These are phyloP conservation scores for Eustoma russellianum DNA, from an alignment of 257 asterid species.

Conservation along the genomic window DNA sequence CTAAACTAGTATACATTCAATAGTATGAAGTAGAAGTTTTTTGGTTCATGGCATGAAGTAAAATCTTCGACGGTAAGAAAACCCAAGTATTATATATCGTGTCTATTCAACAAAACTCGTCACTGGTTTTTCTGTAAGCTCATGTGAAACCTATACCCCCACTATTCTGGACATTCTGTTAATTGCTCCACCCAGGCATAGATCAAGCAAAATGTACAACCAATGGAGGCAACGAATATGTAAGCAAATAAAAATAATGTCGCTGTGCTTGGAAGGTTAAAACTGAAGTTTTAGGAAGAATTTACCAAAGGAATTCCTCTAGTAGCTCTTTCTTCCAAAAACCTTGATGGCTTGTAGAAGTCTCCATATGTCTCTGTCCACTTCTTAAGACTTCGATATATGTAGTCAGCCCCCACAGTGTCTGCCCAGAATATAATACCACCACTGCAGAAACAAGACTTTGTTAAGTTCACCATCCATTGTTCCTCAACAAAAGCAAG, in stretches of 20 bases:
- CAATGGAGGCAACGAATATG: not conserved
- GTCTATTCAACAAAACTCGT: too few species aligned
- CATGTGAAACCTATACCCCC: not conserved
- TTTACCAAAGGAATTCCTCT: slow-evolving; percentile 86
- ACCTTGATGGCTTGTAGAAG: slow-evolving; percentile 73
- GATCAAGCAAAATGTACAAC: not conserved
- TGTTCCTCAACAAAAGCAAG: too few species aligned
- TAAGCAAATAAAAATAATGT: not conserved
- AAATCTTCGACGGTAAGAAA: too few species aligned
- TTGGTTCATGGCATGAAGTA: too few species aligned
- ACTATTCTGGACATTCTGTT: too few species aligned
- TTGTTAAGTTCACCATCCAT: too few species aligned
- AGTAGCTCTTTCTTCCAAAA: slow-evolving; percentile 81
- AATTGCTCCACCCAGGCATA: not conserved
- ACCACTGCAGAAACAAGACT: slow-evolving; percentile 44
- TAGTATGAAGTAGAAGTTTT: too few species aligned
- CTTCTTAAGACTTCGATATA: slow-evolving; percentile 62
- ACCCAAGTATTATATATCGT: too few species aligned
- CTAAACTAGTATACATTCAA: too few species aligned
- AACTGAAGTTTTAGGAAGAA: slow-evolving; percentile 2
- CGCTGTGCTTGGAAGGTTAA: slow-evolving; percentile 2
- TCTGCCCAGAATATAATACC: slow-evolving; percentile 97
- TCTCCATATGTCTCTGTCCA: slow-evolving; percentile 69
- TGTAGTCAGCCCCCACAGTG: slow-evolving; percentile 66
- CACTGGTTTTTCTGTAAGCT: too few species aligned